Evolutionary conservation across 305 asterid genomes (phyloP), one percentile per base, ranked within the genome.

Genomic region (Rubia balearica): DNA sequence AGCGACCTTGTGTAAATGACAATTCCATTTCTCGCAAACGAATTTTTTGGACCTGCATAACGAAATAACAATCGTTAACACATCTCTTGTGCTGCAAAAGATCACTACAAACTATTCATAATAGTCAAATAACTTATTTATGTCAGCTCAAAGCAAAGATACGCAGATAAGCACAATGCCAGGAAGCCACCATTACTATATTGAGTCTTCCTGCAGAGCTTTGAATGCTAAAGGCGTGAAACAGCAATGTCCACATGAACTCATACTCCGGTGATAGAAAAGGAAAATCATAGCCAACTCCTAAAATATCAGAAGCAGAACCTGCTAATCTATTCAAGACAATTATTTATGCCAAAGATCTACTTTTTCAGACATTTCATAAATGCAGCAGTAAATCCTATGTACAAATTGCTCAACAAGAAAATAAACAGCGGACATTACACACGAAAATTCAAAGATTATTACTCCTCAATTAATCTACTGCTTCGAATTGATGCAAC

Each of bases 1-100:
- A 95, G 48, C 97, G 94, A 48, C 99, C 99, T 83, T 91, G 99
- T n/a, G 98, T 90, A 82, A 90, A 95, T 33, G 99, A 90, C 62
- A 95, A 81, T 84, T 91, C 98, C 98, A 95, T 85, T 76, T 95
- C 97, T 73, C 86, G 88, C 51, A 95, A 70, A 79, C 75, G 86
- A 78, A 87, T 91, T 83, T 91, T 95, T 76, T 87, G 96, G 14
- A 76, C 81, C 97, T 91, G 84, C 70, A 81, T 60, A 81, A 81
- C 59, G 43, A 67, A 12, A 65, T 36, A 59, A 65, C 21, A 24
- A 3, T 63, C 16, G 2, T 75, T 63, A 27, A 63, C 65, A 41
- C 24, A 36, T 11, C 3, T 61, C 41, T 24, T 22, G 9, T 33
- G 63, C 49, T 1, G 1, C 21, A 30, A 12, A 33, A 51, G 36